Percentiles rank a stretch among this genome's conserved stretches.
Conservation (phyloP, 148 eudicot species). For the Silene latifolia region DNA sequence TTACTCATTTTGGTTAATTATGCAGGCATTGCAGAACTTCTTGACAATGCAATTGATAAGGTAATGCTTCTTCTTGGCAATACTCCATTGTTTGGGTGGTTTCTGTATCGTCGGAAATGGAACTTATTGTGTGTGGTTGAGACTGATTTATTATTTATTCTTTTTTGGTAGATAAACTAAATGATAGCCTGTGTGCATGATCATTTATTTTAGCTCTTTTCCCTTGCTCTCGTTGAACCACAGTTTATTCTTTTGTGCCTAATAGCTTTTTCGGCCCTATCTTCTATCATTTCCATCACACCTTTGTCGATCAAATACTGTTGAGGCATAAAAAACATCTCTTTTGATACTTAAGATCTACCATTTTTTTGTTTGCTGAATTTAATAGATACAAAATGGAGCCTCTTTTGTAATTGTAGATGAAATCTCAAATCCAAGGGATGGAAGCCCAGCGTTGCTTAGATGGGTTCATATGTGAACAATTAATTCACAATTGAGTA, state of each 20-base stretch:
- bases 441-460: slow-evolving; percentile 68
- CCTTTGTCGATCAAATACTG: neutral
- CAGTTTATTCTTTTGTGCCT: neutral
- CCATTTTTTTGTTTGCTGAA: slow-evolving; percentile 24
- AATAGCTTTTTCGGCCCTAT: neutral
- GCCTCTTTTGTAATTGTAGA: slow-evolving; percentile 78
- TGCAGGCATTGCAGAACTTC: slow-evolving; percentile 87
- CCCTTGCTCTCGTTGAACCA: neutral
- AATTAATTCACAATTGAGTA: too few relatives aligned
- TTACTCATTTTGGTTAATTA: slow-evolving; percentile 67
- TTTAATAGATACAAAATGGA: slow-evolving; percentile 73
- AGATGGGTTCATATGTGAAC: too few relatives aligned
- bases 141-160: neutral
- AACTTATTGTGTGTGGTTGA: neutral
- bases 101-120: neutral
- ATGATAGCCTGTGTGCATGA: neutral
- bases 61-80: slow-evolving; percentile 30
- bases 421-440: slow-evolving; percentile 65
- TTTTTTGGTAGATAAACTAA: neutral
- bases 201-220: neutral
- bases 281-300: neutral
- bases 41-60: slow-evolving; percentile 94
- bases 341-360: slow-evolving; percentile 13
- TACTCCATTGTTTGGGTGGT: neutral
- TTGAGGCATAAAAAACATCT: neutral